Evolutionary conservation across 116 monocot genomes (phyloP).

Genomic region (Phalaenopsis hybrid): DNA sequence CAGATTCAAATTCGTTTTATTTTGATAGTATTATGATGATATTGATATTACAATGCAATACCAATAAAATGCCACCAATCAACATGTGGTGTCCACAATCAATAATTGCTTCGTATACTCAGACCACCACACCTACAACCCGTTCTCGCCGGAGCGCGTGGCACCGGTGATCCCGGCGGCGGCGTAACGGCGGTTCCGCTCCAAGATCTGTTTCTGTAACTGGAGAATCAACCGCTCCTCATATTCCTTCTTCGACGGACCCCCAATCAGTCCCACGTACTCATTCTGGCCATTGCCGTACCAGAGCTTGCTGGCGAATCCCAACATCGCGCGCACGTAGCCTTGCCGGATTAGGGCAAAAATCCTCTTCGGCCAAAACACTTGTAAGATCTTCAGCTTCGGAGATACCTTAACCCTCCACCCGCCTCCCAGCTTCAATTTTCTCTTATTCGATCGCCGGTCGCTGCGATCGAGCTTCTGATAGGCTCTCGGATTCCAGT

Average conservation of each 20-base stretch:
- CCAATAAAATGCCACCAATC: too few relatives aligned
- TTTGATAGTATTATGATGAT: too few relatives aligned
- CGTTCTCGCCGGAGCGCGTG: background rate
- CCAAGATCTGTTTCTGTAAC: conserved; percentile 16
- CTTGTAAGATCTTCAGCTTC: conserved; percentile 6
- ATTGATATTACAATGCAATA: too few relatives aligned
- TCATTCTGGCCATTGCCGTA: background rate
- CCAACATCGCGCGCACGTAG: conserved; percentile 23
- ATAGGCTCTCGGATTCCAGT: conserved; percentile 23
- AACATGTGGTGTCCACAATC: too few relatives aligned
- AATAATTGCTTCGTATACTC: too few relatives aligned
- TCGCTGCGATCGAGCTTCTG: background rate
- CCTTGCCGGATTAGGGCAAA: conserved; percentile 16
- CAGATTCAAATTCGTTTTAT: too few relatives aligned
- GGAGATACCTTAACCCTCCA: conserved; percentile 8
- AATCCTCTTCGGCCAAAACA: conserved; percentile 14
- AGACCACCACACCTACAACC: too few relatives aligned
- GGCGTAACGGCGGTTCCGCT: too few relatives aligned
- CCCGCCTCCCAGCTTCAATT: conserved; percentile 11
- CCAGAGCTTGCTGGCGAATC: conserved; percentile 11
- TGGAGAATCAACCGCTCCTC: conserved; percentile 29
- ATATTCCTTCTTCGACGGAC: conserved; percentile 15
- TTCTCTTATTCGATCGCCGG: background rate
- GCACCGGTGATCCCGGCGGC: background rate
- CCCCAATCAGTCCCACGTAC: background rate